These are phyloP conservation scores for Beauveria medogensis DNA, from an alignment of 2,329 filamentous ascomycete genomes.

Conservation along the genomic window DNA sequence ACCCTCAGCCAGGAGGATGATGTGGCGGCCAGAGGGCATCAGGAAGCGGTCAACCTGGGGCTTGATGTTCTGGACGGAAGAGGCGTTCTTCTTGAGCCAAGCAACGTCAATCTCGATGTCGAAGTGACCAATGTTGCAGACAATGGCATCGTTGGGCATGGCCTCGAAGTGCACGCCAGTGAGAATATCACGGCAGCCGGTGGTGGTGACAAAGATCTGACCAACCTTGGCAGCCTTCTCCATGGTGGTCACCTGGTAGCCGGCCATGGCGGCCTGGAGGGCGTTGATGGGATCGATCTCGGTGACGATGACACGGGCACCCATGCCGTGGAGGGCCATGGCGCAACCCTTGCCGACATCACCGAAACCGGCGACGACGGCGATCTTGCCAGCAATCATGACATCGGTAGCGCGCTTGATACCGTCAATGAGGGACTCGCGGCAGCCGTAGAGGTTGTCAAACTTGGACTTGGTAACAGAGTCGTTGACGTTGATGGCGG, in stretches of 20 bases:
- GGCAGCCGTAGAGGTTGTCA: slow-evolving; percentile 99
- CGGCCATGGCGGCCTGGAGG: slow-evolving; percentile 95
- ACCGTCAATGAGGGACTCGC: slow-evolving; percentile 95
- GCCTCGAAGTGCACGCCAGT: slow-evolving; percentile 84
- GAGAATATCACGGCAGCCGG: slow-evolving; percentile 97
- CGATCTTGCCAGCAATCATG: slow-evolving; percentile 99
- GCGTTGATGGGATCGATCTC: slow-evolving; percentile 99
- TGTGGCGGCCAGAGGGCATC: slow-evolving; percentile 88
- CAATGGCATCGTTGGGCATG: slow-evolving; percentile 97
- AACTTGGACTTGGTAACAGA: slow-evolving; percentile 99
- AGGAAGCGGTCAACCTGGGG: slow-evolving; percentile 98
- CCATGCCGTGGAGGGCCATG: slow-evolving; percentile 92
- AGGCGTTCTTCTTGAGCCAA: slow-evolving; percentile 96
- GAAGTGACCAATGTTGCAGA: slow-evolving; percentile 99
- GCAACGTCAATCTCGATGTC: slow-evolving; percentile 99
- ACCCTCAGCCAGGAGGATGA: slow-evolving; percentile 97
- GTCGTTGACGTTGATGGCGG: slow-evolving; percentile 99
- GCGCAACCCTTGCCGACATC: slow-evolving; percentile 99
- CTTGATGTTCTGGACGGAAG: slow-evolving; percentile 97
- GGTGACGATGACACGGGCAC: slow-evolving; percentile 90
- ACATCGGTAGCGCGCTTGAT: slow-evolving; percentile 99
- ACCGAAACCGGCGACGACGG: slow-evolving; percentile 95
- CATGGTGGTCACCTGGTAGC: slow-evolving; percentile 96
- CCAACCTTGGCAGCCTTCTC: slow-evolving; percentile 82
- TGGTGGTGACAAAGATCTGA: slow-evolving; percentile 99